Base-by-base conservation (phyloP, 371 early-diverging fungal genomes). In the Neoconidiobolus thromboides region DNA sequence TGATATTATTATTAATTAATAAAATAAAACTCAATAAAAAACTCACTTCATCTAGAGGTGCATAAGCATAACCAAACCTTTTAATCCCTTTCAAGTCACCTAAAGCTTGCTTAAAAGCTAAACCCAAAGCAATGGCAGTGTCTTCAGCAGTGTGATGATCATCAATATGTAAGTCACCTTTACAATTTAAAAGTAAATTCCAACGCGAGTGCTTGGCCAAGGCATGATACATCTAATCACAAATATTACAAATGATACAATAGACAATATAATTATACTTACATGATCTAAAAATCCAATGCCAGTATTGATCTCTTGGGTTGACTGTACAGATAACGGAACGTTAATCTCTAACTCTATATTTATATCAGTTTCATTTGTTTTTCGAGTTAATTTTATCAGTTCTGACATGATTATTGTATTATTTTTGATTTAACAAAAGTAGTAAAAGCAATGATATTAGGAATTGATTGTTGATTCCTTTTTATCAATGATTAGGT, bases 101-200 rank as follows among this genome's bases (percentile, higher is more conserved):
- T 14, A 96, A 75, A 1, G 97, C 96, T 59, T 87, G 66, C 68
- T 89, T 89, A 67, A 94, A 94, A 0, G 91, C 92, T 73, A 77
- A 76, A 36, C 97, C 96, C 12, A 96, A 78, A 0, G 93, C 89
- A 58, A 96, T 85, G 14, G 88, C 95, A 2, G 86, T 85, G 67
- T 96, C 97, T 69, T 96, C 96, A 38, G 91, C 91, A 12, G 95
- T 89, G 74, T 96, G 97, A 65, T 96, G 96, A 70, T 96, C 96
- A 70, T 95, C 93, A 61, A 96, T 89, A 64, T 95, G 83, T 58
- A 94, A 73, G 67, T 95, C 96, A 46, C 96, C 97, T 49, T 74
- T 75, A 74, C 95, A 93, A 38, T 65, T 67, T 39, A 95, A 63
- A 2, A 70, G 69, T 56, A 95, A 74, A 5, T 89, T 85, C 93